Evolutionary conservation across 768 basidiomycete genomes (phyloP).

Genomic region (Mycena amicta): DNA sequence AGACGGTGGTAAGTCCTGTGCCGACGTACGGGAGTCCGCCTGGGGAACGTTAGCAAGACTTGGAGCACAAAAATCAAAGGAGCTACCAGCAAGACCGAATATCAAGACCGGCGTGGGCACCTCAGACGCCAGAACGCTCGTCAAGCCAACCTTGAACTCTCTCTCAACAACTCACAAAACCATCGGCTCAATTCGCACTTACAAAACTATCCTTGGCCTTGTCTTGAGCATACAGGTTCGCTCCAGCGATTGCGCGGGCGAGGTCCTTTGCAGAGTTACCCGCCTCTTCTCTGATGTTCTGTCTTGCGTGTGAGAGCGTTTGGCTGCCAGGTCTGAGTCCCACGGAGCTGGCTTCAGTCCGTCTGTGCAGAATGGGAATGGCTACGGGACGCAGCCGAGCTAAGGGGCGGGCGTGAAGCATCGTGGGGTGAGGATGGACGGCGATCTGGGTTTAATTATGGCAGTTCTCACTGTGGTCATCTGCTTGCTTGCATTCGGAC

Average conservation of each 20-base stretch:
- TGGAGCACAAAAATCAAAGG: neutral
- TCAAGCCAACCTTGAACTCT: conserved; percentile 66
- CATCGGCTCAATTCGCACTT: conserved; percentile 30
- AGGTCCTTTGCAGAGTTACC: conserved; percentile 77
- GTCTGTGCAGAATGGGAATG: conserved; percentile 36
- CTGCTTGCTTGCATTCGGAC: neutral
- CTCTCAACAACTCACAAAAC: neutral
- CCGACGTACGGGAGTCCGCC: conserved; percentile 89
- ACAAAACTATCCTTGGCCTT: conserved; percentile 61
- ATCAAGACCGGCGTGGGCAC: conserved; percentile 80
- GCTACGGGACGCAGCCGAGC: neutral
- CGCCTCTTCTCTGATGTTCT: conserved; percentile 80
- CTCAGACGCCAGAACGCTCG: conserved; percentile 65
- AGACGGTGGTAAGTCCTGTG: conserved; percentile 76
- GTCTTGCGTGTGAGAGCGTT: conserved; percentile 69
- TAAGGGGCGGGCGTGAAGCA: neutral
- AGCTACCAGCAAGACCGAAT: conserved; percentile 71
- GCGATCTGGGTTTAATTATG: neutral
- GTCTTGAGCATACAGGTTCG: conserved; percentile 42
- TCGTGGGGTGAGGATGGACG: neutral
- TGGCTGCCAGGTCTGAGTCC: conserved; percentile 77
- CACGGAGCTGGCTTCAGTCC: conserved; percentile 65
- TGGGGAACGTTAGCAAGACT: conserved; percentile 13
- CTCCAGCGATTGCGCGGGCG: conserved; percentile 78
- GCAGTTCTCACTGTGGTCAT: neutral